Base-by-base conservation (phyloP, 805 yeast species). In the Lipomyces yamadae region DNA sequence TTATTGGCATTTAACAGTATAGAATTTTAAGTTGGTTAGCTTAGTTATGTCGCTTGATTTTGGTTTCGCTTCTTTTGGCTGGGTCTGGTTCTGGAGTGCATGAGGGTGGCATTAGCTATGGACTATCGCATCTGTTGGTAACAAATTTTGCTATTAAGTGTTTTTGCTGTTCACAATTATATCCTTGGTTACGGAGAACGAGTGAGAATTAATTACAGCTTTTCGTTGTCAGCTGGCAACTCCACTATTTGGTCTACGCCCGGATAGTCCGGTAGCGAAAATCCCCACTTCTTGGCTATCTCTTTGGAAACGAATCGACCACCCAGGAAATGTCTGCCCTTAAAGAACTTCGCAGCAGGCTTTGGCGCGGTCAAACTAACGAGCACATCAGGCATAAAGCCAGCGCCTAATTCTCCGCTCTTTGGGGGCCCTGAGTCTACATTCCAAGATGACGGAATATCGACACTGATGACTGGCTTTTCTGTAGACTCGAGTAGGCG, bases 381-480 rank as follows among this genome's bases (percentile, higher is more conserved):
- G 58, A 95, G 80, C 71, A 87, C 86, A 4, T 83, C 77, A 0
- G 98, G 96, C 33, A 80, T 80, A 64, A 90, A 83, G 33, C 76
- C 76, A 24, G 77, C 79, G 15, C 76, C 68, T 18, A 80, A 74
- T 0, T 76, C 78, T 10, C 79, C 77, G 1, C 76, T 78, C 1
- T 67, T 73, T 0, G 80, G 77, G 0, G 95, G 96, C 0, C 99
- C 99, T 6, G 83, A 74, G 74, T 95, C 96, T 10, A 95, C 98
- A 74, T 93, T 94, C 99, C 99, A 95, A 0, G 98, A 97, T 1
- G 97, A 90, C 0, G 99, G 99, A 58, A 94, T 86, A 76, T 95
- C 99, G 1, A 95, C 90, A 0, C 96, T 85, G 0, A 91, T 84
- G 1, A 92, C 84, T 1, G 93, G 94, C 2, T 86, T 74, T 0